These are phyloP conservation scores for Helicostylum pulchrum DNA, from an alignment of 192 early-diverging fungal species.

Conservation along the genomic window DNA sequence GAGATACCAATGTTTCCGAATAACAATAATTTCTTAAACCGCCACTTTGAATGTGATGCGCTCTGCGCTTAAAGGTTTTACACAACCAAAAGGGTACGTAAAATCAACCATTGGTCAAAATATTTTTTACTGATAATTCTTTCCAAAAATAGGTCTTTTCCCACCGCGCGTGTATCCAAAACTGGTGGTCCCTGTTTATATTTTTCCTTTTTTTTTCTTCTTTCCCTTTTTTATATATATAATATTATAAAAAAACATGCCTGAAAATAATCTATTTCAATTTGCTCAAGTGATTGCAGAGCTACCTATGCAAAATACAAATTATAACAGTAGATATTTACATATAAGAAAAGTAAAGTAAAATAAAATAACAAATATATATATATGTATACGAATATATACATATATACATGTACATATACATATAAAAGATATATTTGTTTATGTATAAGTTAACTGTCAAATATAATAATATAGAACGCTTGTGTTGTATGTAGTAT, in stretches of 20 bases:
- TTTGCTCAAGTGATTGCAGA: conserved; percentile 32
- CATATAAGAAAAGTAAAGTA: background rate
- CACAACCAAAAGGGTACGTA: too few relatives aligned
- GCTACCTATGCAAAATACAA: conserved; percentile 3
- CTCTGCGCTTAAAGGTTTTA: too few relatives aligned
- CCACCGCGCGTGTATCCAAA: too few relatives aligned
- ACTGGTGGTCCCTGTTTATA: background rate
- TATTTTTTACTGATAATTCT: too few relatives aligned
- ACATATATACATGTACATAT: too few relatives aligned
- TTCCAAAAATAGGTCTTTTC: too few relatives aligned
- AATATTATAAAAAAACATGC: background rate
- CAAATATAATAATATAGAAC: conserved; percentile 22
- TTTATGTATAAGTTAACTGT: background rate
- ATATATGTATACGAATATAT: background rate
- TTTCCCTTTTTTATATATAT: conserved; percentile 7
- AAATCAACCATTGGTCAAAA: too few relatives aligned
- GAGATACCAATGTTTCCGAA: too few relatives aligned
- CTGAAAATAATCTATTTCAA: conserved; percentile 33
- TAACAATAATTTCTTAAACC: too few relatives aligned
- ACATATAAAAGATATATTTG: too few relatives aligned
- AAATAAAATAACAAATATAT: background rate
- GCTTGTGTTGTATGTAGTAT: conserved; percentile 36
- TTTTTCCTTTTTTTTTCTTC: conserved; percentile 10
- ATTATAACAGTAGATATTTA: background rate
- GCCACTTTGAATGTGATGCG: too few relatives aligned